Base-by-base conservation (phyloP, 192 early-diverging fungal genomes). In the Helicostylum pulchrum region DNA sequence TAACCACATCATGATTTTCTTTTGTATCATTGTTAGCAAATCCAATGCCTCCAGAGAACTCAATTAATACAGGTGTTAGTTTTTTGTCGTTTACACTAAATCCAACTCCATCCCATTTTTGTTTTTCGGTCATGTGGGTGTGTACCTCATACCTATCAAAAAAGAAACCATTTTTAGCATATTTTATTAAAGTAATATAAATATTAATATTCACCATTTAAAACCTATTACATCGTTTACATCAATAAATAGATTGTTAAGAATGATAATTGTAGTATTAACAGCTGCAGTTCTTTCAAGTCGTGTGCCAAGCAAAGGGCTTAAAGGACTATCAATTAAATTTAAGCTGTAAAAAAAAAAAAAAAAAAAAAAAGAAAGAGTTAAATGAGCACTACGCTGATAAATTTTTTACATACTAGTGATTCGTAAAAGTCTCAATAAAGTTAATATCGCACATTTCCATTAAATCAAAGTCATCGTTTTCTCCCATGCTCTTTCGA, bases 291-390 rank as follows among this genome's bases (percentile, higher is more conserved):
- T 47, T 36, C 54, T 56, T 45, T 45, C 57, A 42, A 36, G 34
- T 31, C 17, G 30, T 56, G 19, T 53, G 51, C 26, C 51, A 21
- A 19, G 17, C 20, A 57, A 34, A 36, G 55, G 55, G 39, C 44
- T 61, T 19, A 9, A 21, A 45, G 57, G 44, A 14, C 57, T 59
- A 10, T 42, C 23, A 39, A 59, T 44, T 45, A 59, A 20, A 44
- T 59, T 42, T 21, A 59, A 44, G 42, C 57, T 59, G 42, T 47
- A 45, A 26, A 53, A 51, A 51, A 51, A 9, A 51, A 53, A 51
- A 51, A 23, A 20, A 20, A 51, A 9, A 51, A 26, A 53, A 51
- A 51, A 23, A 20, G 6, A 51, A 9, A 51, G 19, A 20, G 21
- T 51, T 20, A 17, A 47, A 47, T 47, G 46, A 47, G 46, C 31